Evolutionary conservation across 108 stramenopile genomes (phyloP).

Genomic region (Hondaea fermentalgiana): DNA sequence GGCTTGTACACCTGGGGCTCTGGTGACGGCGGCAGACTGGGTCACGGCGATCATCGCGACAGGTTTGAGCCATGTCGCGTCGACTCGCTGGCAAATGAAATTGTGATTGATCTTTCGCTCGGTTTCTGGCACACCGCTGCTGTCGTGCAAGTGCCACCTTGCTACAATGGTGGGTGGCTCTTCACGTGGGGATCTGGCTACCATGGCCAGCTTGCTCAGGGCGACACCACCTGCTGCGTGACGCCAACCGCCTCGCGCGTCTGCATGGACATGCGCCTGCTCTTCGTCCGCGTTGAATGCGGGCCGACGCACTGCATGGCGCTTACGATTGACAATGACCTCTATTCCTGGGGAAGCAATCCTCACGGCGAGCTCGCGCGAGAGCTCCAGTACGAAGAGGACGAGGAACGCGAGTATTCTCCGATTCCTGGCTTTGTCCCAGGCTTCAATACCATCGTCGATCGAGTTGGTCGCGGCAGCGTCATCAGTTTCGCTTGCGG

Average conservation of each 20-base stretch:
- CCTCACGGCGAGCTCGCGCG: slow-evolving; percentile 39
- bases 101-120: slow-evolving; percentile 37
- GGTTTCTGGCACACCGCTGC: slow-evolving; percentile 63
- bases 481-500: slow-evolving; percentile 56
- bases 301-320: slow-evolving; percentile 60
- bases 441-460: slow-evolving; percentile 63
- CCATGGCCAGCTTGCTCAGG: slow-evolving; percentile 61
- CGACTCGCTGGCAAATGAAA: slow-evolving; percentile 20
- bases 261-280: slow-evolving; percentile 35
- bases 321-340: slow-evolving; percentile 52
- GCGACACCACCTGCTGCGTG: slow-evolving; percentile 27
- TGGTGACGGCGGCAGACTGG: slow-evolving; percentile 58
- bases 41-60: slow-evolving; percentile 48
- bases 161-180: slow-evolving; percentile 48
- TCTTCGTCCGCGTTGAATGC: slow-evolving; percentile 41
- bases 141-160: slow-evolving; percentile 51
- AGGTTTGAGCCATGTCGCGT: slow-evolving; percentile 19
- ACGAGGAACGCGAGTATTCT: slow-evolving; percentile 41
- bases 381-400: slow-evolving; percentile 21
- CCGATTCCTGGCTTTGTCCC: slow-evolving; percentile 58
- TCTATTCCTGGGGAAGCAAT: slow-evolving; percentile 69
- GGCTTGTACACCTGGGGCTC: slow-evolving; percentile 56
- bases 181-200: slow-evolving; percentile 63
- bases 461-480: slow-evolving; percentile 56
- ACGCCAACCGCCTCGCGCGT: slow-evolving; percentile 43